phyloP scores from a whole-genome alignment of 108 stramenopile species.

The Pseudonitzschia multiseries region DNA sequence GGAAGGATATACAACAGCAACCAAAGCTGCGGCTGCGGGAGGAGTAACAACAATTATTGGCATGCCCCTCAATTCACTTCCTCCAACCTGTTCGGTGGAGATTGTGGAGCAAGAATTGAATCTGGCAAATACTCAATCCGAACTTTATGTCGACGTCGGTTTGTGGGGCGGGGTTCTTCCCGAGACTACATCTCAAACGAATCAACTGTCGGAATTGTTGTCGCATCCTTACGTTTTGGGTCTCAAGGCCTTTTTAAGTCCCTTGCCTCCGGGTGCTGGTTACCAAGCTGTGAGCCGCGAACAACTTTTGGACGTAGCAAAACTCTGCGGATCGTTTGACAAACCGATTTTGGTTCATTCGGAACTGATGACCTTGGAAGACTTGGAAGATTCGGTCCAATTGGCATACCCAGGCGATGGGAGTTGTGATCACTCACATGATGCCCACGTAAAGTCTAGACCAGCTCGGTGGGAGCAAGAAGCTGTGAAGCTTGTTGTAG shows the following conservation, averaged over 20 bases:
- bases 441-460: slow-evolving; percentile 34
- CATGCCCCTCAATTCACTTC: slow-evolving; percentile 40
- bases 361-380: slow-evolving; percentile 28
- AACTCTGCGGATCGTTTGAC: slow-evolving; percentile 28
- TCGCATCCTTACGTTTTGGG: slow-evolving; percentile 25
- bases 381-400: not conserved
- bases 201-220: slow-evolving; percentile 16
- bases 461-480: slow-evolving; percentile 42
- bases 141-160: slow-evolving; percentile 33
- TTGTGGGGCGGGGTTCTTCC: slow-evolving; percentile 38
- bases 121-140: not conserved
- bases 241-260: slow-evolving; percentile 39
- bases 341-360: slow-evolving; percentile 39
- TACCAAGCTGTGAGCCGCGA: slow-evolving; percentile 33
- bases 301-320: slow-evolving; percentile 28
- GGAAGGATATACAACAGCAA: slow-evolving; percentile 41
- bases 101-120: slow-evolving; percentile 19
- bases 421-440: not conserved
- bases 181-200: not conserved
- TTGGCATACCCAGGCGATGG: not conserved
- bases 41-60: slow-evolving; percentile 37
- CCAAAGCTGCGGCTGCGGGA: slow-evolving; percentile 34
- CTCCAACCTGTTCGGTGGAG: slow-evolving; percentile 14
- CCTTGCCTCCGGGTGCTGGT: slow-evolving; percentile 32
- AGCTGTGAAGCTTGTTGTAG: slow-evolving; percentile 40